phyloP scores from a whole-genome alignment of 169 alveolate genomes.

The Perkinsus marinus region DNA sequence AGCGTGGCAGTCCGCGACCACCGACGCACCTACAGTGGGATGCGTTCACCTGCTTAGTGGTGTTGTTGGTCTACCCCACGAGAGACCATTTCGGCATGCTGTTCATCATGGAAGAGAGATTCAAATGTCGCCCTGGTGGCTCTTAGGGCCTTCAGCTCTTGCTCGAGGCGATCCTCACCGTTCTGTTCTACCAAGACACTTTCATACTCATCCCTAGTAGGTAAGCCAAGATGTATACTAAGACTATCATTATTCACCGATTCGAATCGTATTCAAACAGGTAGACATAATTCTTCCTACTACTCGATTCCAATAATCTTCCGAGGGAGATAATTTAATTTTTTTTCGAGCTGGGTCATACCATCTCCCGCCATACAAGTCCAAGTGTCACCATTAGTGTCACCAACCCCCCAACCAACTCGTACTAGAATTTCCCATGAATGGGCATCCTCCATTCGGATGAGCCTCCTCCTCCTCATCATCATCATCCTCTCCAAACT shows the following conservation, averaged over 20 bases:
- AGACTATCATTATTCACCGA: no score
- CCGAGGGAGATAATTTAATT: no score
- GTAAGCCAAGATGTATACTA: no score
- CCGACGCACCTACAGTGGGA: background rate
- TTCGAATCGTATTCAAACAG: no score
- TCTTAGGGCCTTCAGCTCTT: background rate
- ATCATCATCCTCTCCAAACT: background rate
- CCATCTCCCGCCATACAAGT: no score
- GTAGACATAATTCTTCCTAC: no score
- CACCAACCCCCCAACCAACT: background rate
- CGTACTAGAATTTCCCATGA: background rate
- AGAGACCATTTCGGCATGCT: background rate
- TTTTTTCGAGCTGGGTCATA: no score
- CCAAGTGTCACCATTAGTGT: background rate
- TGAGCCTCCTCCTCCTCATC: background rate
- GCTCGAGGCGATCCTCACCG: background rate
- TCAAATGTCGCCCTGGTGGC: background rate
- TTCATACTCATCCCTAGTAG: no score
- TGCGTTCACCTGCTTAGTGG: background rate
- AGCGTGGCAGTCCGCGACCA: constrained; percentile 6
- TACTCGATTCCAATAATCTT: no score
- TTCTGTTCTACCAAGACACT: background rate
- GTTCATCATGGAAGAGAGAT: background rate
- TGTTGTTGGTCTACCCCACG: background rate
- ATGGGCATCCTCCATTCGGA: background rate